These are phyloP conservation scores for Coemansia sp. DNA, from an alignment of 192 early-diverging fungal genomes.

Conservation along the genomic window DNA sequence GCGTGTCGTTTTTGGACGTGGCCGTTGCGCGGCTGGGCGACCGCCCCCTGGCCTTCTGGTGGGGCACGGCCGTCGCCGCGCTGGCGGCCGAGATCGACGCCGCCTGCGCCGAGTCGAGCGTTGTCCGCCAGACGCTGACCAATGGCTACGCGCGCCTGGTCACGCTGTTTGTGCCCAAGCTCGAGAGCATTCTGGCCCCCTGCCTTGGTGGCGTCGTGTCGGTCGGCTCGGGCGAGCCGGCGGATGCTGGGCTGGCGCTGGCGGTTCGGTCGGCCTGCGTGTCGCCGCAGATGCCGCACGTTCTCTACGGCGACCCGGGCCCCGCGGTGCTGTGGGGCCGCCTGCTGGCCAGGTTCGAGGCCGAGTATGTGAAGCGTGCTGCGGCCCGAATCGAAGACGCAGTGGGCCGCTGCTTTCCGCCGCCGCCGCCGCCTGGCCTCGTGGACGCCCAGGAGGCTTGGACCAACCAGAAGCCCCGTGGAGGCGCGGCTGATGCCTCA, in stretches of 20 bases:
- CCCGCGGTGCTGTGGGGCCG: constrained; percentile 32
- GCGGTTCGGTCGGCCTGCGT: neutral
- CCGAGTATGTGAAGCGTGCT: constrained; percentile 30
- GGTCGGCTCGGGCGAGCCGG: neutral
- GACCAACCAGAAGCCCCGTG: constrained; percentile 1
- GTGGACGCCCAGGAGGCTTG: constrained; percentile 30
- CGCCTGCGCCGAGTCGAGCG: constrained; percentile 21
- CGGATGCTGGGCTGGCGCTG: neutral
- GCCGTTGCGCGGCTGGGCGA: constrained; percentile 26
- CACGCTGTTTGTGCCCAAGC: constrained; percentile 33
- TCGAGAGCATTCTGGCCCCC: constrained; percentile 26
- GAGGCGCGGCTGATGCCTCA: neutral
- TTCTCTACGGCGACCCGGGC: constrained; percentile 9
- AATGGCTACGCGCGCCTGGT: constrained; percentile 39
- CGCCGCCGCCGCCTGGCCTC: constrained; percentile 34
- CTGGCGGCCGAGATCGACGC: constrained; percentile 18
- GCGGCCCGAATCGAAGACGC: constrained; percentile 33
- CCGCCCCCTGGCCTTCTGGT: constrained; percentile 39
- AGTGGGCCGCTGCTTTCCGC: constrained; percentile 24
- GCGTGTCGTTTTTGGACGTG: constrained; percentile 23
- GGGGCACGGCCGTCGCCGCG: constrained; percentile 32
- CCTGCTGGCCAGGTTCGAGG: constrained; percentile 25
- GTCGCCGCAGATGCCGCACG: neutral
- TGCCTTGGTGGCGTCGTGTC: constrained; percentile 26
- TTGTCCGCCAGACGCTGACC: constrained; percentile 29